Base-by-base conservation (phyloP, 2,329 filamentous ascomycete species). In the Trichophyton mentagrophytes region DNA sequence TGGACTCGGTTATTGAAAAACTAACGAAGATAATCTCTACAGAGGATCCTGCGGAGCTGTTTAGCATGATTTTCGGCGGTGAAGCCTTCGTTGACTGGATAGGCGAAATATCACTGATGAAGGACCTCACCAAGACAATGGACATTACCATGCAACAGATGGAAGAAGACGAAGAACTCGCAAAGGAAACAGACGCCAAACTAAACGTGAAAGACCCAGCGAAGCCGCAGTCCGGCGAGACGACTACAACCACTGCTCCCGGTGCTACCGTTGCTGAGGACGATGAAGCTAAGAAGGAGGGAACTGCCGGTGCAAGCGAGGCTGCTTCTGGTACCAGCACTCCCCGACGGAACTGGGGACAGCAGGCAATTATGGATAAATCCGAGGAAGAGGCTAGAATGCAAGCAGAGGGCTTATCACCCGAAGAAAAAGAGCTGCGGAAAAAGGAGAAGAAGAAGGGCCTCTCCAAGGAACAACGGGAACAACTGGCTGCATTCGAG, bases 21-120 rank as follows among this genome's bases (percentile, higher is more conserved):
- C 33, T 60, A 42, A 55, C 30, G 25, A 33, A 68, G 40, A 68
- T 30, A 30, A 61, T 27, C n/a, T 40, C 27, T 60, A 60, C 70
- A 83, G 84, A 87, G 79, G 93, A 99, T 73, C 93, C 93, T 1
- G 83, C 90, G 65, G 93, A 99, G 76, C 99, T 99, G 82, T 99
- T 99, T 77, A 88, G 88, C 69, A 95, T 91, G 79, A 99, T 99
- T 68, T 99, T 99, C 71, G 93, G 93, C 67, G 93, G 93, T 63
- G 92, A 96, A 68, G 90, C 92, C 11, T 99, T 99, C 70, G 80
- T 87, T 63, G 92, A 99, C 78, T 90, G 93, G 80, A 97, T 99
- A 70, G 93, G 93, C 66, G 93, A 99, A 80, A 96, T 99, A 67
- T 93, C 89, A 58, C 84, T 99, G 61, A 96, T 99, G 89, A 97